phyloP scores from a whole-genome alignment of 176 grass and related monocot genomes.

The Oryza rufipogon region DNA sequence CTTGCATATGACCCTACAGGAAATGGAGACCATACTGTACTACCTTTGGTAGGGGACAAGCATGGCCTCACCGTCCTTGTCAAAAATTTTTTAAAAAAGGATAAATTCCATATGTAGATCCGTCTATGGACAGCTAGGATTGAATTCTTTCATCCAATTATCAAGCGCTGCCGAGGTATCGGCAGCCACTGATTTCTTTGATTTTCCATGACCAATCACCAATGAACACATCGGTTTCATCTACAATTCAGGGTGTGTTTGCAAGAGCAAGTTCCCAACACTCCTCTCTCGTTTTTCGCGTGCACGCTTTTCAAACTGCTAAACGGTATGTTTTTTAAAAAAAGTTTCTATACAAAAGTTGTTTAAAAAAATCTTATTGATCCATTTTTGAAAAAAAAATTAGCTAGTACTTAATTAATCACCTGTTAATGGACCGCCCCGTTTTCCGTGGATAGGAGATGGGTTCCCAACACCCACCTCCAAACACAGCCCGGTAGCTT shows the following conservation, averaged over 20 bases:
- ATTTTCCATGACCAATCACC: neutral
- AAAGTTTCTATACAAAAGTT: no score
- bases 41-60: neutral
- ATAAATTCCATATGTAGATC: constrained; percentile 11
- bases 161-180: neutral
- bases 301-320: no score
- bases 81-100: neutral
- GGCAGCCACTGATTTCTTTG: neutral
- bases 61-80: constrained; percentile 14
- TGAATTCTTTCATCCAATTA: neutral
- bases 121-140: neutral
- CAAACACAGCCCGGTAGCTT: neutral
- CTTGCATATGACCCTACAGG: constrained; percentile 31
- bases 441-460: no score
- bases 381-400: no score
- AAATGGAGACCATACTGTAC: constrained; percentile 5
- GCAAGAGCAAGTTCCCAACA: no score
- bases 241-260: neutral
- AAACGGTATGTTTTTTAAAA: no score
- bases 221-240: neutral
- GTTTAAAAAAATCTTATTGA: no score
- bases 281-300: no score
- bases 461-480: no score
- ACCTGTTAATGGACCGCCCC: no score
- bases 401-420: no score